These are phyloP conservation scores for Coelastrella sp. DNA, from an alignment of 139 green algal genomes.

Conservation along the genomic window DNA sequence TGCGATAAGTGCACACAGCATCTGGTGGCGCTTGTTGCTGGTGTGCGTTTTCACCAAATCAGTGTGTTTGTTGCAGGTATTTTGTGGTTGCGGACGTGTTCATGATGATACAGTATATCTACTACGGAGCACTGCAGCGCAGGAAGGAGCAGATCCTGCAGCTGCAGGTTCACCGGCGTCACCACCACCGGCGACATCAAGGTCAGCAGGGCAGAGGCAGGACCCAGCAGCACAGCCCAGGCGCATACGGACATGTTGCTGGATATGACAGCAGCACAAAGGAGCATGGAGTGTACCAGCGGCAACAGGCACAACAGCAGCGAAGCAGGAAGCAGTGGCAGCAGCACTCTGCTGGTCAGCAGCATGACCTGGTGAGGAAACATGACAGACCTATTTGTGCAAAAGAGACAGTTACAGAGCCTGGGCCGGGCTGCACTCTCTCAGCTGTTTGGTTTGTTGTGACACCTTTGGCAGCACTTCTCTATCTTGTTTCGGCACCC, in stretches of 20 bases:
- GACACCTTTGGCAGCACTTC: not conserved
- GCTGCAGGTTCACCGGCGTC: constrained; percentile 41
- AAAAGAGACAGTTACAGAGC: not conserved
- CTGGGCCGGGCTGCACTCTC: no score
- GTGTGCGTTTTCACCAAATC: not conserved
- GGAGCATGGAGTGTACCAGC: constrained; percentile 4
- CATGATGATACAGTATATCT: constrained; percentile 86
- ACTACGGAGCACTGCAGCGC: constrained; percentile 70
- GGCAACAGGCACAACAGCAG: constrained; percentile 4
- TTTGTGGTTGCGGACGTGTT: constrained; percentile 81
- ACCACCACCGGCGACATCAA: constrained; percentile 42
- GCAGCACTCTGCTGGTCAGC: not conserved
- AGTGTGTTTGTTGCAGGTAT: constrained; percentile 58
- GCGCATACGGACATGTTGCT: not conserved
- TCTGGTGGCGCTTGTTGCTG: not conserved
- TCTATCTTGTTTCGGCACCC: not conserved
- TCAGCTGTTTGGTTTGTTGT: not conserved
- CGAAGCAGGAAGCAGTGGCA: constrained; percentile 19
- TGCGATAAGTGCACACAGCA: no score
- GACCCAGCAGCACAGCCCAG: not conserved
- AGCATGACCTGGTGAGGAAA: not conserved
- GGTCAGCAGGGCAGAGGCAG: constrained; percentile 23
- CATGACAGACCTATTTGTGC: not conserved
- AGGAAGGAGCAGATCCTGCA: constrained; percentile 44
- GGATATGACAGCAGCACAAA: constrained; percentile 10